A percentile compares a stretch with the other conserved stretches of the same genome.
These are phyloP conservation scores for Suillus sp. DNA, from an alignment of 768 basidiomycete species.

Conservation along the genomic window DNA sequence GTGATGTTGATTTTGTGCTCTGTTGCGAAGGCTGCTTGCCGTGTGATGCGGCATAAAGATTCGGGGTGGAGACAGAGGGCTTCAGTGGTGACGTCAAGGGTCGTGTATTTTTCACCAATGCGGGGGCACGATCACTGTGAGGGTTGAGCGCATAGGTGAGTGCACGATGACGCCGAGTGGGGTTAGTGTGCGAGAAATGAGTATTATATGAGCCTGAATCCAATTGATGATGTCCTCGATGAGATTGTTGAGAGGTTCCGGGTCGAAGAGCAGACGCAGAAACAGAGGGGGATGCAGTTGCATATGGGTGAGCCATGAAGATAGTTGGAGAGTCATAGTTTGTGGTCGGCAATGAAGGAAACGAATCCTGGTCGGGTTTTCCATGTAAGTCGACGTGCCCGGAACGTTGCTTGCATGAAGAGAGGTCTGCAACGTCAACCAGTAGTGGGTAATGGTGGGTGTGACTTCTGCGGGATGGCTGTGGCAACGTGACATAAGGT, in stretches of 20 bases:
- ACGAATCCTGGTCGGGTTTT: constrained; percentile 25
- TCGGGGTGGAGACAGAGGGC: constrained; percentile 65
- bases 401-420: constrained; percentile 21
- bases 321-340: constrained; percentile 18
- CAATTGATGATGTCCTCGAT: constrained; percentile 19
- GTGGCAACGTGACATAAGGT: constrained; percentile 46
- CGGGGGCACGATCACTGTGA: not conserved
- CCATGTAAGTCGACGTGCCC: constrained; percentile 17
- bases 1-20: constrained; percentile 24
- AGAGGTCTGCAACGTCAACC: constrained; percentile 16
- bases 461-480: constrained; percentile 16
- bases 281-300: constrained; percentile 40
- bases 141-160: constrained; percentile 4
- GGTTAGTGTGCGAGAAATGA: constrained; percentile 16
- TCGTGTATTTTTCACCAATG: not conserved
- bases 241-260: constrained; percentile 28
- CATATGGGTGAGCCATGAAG: constrained; percentile 52
- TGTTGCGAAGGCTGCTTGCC: constrained; percentile 15
- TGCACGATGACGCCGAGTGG: not conserved
- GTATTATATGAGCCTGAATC: constrained; percentile 5
- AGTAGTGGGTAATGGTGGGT: constrained; percentile 17
- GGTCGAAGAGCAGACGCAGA: constrained; percentile 21
- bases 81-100: constrained; percentile 36
- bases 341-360: constrained; percentile 17
- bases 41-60: constrained; percentile 43